phyloP scores from a whole-genome alignment of 495 filamentous ascomycete genomes.

The Halenospora varia region DNA sequence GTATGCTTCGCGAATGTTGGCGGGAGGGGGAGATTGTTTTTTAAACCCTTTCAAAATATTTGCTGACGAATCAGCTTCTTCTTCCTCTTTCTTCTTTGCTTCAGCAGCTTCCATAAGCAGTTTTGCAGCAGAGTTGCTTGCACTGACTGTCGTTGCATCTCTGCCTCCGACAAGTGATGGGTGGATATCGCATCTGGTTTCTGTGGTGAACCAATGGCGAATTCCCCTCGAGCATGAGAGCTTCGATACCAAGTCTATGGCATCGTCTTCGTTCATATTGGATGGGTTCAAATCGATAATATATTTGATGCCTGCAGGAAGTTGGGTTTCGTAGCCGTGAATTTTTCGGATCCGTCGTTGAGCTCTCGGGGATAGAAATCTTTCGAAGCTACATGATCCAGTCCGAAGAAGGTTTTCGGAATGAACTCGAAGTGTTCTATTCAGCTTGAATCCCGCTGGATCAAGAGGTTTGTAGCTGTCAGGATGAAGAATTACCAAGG shows the following conservation, averaged over 20 bases:
- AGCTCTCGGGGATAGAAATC: slow-evolving; percentile 30
- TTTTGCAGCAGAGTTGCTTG: background rate
- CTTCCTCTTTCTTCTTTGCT: too few species aligned
- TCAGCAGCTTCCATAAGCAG: slow-evolving; percentile 6
- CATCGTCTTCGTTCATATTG: slow-evolving; percentile 38
- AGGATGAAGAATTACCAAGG: slow-evolving; percentile 43
- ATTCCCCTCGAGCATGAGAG: slow-evolving; percentile 46
- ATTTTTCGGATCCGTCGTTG: slow-evolving; percentile 26
- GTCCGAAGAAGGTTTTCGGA: slow-evolving; percentile 36
- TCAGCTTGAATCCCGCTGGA: slow-evolving; percentile 26
- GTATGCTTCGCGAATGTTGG: too few species aligned
- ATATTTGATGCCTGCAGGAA: slow-evolving; percentile 40
- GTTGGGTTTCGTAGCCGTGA: background rate
- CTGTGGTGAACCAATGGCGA: slow-evolving; percentile 35
- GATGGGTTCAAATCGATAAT: slow-evolving; percentile 50
- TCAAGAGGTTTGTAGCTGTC: slow-evolving; percentile 2
- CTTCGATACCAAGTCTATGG: slow-evolving; percentile 42
- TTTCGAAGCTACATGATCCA: slow-evolving; percentile 37
- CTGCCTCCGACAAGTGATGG: background rate
- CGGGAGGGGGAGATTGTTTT: too few species aligned
- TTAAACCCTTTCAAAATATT: too few species aligned
- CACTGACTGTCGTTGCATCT: background rate
- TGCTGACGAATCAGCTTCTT: too few species aligned
- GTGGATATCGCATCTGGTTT: slow-evolving; percentile 27
- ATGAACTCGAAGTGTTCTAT: slow-evolving; percentile 27